Conservation (phyloP, 371 early-diverging fungal genomes). For the Mortierella sp. region DNA sequence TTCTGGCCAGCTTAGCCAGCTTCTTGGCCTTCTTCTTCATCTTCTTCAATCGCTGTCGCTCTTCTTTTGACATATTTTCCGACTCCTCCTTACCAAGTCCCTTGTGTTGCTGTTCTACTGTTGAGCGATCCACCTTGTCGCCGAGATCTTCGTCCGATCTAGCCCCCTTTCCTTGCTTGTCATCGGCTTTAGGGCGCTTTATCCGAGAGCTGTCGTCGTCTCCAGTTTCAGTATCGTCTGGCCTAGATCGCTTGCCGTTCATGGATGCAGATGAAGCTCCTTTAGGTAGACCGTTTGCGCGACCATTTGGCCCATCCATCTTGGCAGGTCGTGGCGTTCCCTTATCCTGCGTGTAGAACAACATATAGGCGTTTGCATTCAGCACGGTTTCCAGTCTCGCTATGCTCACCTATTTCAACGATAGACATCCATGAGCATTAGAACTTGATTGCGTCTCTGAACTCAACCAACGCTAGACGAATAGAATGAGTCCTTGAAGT, state of each 20-base stretch:
- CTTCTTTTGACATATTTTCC: conserved; percentile 30
- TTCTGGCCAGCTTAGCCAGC: conserved; percentile 11
- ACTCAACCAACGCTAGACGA: not conserved
- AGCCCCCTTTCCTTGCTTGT: conserved; percentile 25
- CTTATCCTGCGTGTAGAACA: conserved; percentile 75
- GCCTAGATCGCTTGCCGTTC: not conserved
- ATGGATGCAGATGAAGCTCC: conserved; percentile 8
- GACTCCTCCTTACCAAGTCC: conserved; percentile 16
- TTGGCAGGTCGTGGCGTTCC: conserved; percentile 14
- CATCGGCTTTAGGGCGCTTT: too few relatives aligned
- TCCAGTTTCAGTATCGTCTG: too few relatives aligned
- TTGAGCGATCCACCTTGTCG: conserved; percentile 39
- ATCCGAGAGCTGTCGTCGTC: too few relatives aligned
- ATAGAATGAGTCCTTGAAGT: not conserved
- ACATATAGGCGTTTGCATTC: conserved; percentile 81
- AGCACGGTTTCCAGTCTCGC: conserved; percentile 76
- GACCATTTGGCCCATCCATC: conserved; percentile 3
- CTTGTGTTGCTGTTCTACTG: conserved; percentile 29
- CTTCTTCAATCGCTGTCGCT: conserved; percentile 23
- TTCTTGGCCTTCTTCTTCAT: conserved; percentile 29
- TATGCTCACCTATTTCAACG: conserved; percentile 58
- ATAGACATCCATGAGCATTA: not conserved
- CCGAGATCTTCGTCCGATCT: conserved; percentile 38
- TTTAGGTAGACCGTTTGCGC: conserved; percentile 16
- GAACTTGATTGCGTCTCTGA: not conserved